Evolutionary conservation across 1,284 basidiomycete species (phyloP).

Genomic region (Somion occarium): DNA sequence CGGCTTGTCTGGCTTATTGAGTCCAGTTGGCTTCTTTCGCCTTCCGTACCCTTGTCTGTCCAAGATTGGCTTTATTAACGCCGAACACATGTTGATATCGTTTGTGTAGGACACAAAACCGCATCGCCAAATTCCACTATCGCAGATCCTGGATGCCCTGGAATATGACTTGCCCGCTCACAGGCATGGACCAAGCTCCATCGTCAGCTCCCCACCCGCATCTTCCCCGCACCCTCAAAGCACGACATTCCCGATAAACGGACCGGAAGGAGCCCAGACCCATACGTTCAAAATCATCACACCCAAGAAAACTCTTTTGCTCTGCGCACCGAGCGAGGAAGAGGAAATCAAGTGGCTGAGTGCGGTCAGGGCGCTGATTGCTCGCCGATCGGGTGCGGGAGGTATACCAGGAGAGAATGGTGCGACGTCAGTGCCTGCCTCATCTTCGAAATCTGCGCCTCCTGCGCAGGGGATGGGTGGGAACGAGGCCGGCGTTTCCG

Average conservation of each 20-base stretch:
- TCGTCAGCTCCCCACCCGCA: constrained; percentile 27
- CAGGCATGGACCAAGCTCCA: constrained; percentile 14
- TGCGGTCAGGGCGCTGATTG: constrained; percentile 87
- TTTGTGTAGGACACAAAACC: constrained; percentile 73
- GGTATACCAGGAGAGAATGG: constrained; percentile 33
- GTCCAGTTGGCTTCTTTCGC: background rate
- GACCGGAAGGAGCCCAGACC: constrained; percentile 30
- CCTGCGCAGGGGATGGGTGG: background rate
- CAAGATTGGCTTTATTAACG: constrained; percentile 10
- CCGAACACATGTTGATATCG: constrained; percentile 4
- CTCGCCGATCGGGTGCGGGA: constrained; percentile 53
- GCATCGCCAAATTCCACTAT: constrained; percentile 81
- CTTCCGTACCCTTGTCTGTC: constrained; percentile 1
- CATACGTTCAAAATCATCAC: constrained; percentile 96
- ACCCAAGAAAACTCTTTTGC: constrained; percentile 82
- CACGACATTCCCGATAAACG: constrained; percentile 33
- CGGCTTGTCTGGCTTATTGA: background rate
- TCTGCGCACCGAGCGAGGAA: constrained; percentile 95
- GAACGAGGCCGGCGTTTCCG: constrained; percentile 4
- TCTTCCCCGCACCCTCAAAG: constrained; percentile 30
- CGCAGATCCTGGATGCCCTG: constrained; percentile 88
- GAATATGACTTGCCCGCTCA: constrained; percentile 69
- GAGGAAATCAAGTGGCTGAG: constrained; percentile 99
- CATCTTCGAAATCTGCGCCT: background rate
- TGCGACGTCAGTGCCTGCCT: constrained; percentile 10